A percentile compares a stretch with the other conserved stretches of the same genome.
Evolutionary conservation across 1,284 basidiomycete genomes (phyloP).

Genomic region (Polyporus tsugae): DNA sequence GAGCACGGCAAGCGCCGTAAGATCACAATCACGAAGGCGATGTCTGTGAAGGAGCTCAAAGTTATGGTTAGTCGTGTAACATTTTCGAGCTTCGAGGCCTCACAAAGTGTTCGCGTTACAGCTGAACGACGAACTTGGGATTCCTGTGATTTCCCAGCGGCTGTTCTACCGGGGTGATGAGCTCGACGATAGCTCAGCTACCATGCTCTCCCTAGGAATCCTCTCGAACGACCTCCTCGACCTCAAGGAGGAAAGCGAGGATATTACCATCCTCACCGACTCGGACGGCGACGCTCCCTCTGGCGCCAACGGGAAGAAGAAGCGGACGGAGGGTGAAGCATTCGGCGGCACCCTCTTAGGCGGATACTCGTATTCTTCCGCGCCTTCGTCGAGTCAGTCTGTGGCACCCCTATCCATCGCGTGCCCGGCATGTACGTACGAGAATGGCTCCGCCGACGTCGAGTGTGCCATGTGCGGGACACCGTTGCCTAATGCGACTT

Average conservation of each 20-base stretch:
- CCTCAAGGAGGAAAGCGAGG: constrained; percentile 67
- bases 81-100: background rate
- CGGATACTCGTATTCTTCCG: constrained; percentile 24
- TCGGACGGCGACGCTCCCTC: constrained; percentile 49
- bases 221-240: constrained; percentile 72
- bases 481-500: constrained; percentile 24
- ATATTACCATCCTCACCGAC: constrained; percentile 61
- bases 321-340: constrained; percentile 68
- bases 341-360: constrained; percentile 79
- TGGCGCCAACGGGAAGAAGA: constrained; percentile 42
- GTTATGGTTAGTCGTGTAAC: constrained; percentile 59
- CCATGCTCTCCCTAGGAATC: constrained; percentile 67
- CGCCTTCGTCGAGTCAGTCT: constrained; percentile 28
- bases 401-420: constrained; percentile 24
- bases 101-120: constrained; percentile 23
- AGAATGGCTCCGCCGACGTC: constrained; percentile 34
- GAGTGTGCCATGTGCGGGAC: constrained; percentile 42
- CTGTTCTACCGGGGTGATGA: constrained; percentile 70
- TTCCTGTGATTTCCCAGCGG: constrained; percentile 79
- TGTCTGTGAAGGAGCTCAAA: constrained; percentile 81
- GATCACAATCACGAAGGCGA: constrained; percentile 67
- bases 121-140: constrained; percentile 66
- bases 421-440: constrained; percentile 43
- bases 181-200: constrained; percentile 68
- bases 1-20: constrained; percentile 57